phyloP scores from a whole-genome alignment of 169 alveolate species.

The Theileria luwenshuni region DNA sequence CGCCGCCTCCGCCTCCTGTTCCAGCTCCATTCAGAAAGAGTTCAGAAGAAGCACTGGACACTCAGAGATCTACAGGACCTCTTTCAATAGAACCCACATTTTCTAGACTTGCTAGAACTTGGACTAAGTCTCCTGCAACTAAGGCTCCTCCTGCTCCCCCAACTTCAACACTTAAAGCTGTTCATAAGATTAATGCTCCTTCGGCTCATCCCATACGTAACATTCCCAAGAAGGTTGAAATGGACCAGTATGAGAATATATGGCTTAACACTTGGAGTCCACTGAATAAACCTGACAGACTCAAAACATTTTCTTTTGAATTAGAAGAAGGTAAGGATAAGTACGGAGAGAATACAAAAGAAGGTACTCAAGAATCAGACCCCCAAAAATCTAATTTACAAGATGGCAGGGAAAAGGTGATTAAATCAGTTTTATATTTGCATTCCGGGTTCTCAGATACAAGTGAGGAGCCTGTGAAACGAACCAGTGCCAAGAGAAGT shows the following conservation, averaged over 20 bases:
- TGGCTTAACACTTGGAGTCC: conserved; percentile 17
- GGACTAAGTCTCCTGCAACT: neutral
- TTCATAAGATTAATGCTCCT: no score
- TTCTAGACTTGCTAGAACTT: neutral
- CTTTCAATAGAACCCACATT: conserved; percentile 14
- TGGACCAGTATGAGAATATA: conserved; percentile 7
- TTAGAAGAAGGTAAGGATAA: neutral
- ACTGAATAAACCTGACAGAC: neutral
- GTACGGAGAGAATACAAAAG: no score
- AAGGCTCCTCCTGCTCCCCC: conserved; percentile 16
- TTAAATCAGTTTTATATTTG: no score
- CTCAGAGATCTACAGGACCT: conserved; percentile 12
- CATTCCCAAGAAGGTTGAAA: neutral
- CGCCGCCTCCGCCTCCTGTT: neutral
- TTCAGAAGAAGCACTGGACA: neutral
- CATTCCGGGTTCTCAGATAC: no score
- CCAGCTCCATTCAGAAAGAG: neutral
- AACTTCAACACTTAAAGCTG: no score
- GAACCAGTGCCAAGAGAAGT: neutral
- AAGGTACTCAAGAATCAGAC: no score
- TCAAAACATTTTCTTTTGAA: conserved; percentile 4
- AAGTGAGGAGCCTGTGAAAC: neutral
- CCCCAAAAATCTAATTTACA: no score
- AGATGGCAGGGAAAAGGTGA: no score
- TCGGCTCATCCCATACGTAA: no score